Conservation (phyloP, 768 basidiomycete genomes). For the Leccinum fibrillosum region DNA sequence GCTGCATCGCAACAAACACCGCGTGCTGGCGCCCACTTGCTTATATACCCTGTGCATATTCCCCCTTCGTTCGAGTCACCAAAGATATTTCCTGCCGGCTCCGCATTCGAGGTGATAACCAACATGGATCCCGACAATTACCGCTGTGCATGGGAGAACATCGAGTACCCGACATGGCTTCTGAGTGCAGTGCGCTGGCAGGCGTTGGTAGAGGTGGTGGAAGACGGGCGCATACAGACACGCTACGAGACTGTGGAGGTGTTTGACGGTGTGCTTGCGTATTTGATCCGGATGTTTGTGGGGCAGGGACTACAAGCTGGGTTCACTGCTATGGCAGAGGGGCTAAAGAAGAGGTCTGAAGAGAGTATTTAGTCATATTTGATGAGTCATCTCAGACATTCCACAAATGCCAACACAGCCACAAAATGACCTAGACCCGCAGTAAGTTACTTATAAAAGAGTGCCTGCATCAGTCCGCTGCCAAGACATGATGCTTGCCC, state of each 20-base stretch:
- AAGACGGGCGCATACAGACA: constrained; percentile 45
- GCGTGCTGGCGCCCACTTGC: constrained; percentile 44
- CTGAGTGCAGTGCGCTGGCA: constrained; percentile 63
- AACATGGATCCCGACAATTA: constrained; percentile 50
- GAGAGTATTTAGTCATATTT: not conserved
- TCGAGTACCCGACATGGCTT: constrained; percentile 43
- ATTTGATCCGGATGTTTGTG: constrained; percentile 46
- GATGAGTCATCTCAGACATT: constrained; percentile 13
- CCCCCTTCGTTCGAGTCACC: constrained; percentile 53
- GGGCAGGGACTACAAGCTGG: constrained; percentile 41
- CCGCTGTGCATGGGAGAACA: constrained; percentile 55
- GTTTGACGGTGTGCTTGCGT: constrained; percentile 54
- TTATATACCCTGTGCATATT: constrained; percentile 52
- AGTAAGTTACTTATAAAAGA: not conserved
- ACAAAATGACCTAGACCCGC: constrained; percentile 24
- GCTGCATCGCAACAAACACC: constrained; percentile 44
- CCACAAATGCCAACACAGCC: constrained; percentile 24
- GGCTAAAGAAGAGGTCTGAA: constrained; percentile 53
- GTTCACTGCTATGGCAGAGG: constrained; percentile 54
- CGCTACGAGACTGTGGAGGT: constrained; percentile 64
- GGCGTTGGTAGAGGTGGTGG: constrained; percentile 43
- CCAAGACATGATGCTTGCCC: constrained; percentile 18
- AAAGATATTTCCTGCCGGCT: constrained; percentile 30
- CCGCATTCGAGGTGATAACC: constrained; percentile 46
- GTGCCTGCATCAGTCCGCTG: not conserved